phyloP scores from a whole-genome alignment of 2,329 filamentous ascomycete genomes.

The Davidsoniella australis region DNA sequence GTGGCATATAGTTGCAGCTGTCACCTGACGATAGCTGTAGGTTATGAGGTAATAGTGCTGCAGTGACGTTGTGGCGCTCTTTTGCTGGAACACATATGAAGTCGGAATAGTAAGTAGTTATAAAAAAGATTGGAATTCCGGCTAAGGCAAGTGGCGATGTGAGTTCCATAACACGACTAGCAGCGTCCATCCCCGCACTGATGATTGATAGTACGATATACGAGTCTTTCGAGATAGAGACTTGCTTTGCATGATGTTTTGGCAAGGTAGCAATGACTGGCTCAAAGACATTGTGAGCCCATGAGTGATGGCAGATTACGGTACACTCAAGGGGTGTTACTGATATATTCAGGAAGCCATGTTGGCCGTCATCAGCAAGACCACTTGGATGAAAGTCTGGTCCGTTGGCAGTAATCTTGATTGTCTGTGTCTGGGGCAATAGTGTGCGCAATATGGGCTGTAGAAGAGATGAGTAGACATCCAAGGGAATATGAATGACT shows the following conservation, averaged over 20 bases:
- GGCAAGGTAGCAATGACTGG: conserved; percentile 51
- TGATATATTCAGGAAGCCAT: conserved; percentile 84
- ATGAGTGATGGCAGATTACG: conserved; percentile 65
- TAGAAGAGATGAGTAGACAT: conserved; percentile 60
- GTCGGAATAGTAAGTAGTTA: conserved; percentile 94
- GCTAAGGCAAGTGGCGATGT: conserved; percentile 82
- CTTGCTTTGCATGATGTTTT: conserved; percentile 29
- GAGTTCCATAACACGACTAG: conserved; percentile 77
- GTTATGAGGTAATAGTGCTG: conserved; percentile 59
- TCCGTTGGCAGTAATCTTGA: conserved; percentile 21
- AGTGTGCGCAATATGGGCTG: conserved; percentile 78
- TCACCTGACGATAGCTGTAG: conserved; percentile 63
- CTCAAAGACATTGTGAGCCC: conserved; percentile 58
- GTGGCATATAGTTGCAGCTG: conserved; percentile 24
- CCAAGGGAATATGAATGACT: conserved; percentile 76
- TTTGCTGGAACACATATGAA: conserved; percentile 80
- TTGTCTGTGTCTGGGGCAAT: conserved; percentile 41
- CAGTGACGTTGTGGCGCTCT: conserved; percentile 55
- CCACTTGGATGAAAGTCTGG: conserved; percentile 8
- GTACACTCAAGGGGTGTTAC: conserved; percentile 87
- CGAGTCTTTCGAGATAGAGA: conserved; percentile 65
- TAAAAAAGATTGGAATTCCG: conserved; percentile 94
- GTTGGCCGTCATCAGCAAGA: conserved; percentile 27
- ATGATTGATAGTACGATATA: conserved; percentile 84
- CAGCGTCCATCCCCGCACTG: conserved; percentile 77